Base-by-base conservation (phyloP, 1,284 basidiomycete genomes). In the Golubevia sp. region DNA sequence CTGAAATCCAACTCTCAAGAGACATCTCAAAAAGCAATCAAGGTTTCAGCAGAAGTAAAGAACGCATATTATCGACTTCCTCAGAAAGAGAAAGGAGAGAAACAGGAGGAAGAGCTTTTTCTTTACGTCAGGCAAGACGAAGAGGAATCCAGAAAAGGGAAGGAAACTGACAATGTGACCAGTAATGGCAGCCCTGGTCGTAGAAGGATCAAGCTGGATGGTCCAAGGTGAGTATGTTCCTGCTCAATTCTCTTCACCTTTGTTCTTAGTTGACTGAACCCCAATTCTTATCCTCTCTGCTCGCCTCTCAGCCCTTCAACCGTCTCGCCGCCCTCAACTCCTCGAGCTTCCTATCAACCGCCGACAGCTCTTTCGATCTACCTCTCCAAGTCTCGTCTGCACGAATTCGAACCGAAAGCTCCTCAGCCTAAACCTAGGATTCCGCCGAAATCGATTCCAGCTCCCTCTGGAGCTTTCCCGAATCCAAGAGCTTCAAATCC, bases 11-110 rank as follows among this genome's bases (percentile, higher is more conserved):
- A 69, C 49, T 57, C 68, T 8, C 51, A 51, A 6, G 67, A 71
- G 55, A 68, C 71, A 2, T 64, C 73, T 11, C 61, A 64, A 1
- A 70, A 70, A 44, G 60, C 64, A 11, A 63, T 75, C 5, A 70
- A 70, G 50, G 38, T 69, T 2, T 70, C 73, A 3, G 70, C 70
- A 0, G 71, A 61, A 5, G 64, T 75, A 60, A 75, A 75, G 49
- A 68, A 68, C 0, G 66, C 63, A 15, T 75, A 70, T 59, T 68
- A 70, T 53, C 57, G 68, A 2, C 49, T 75, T 8, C 56, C 62
- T 2, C 68, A 70, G 7, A 66, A 66, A 13, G 38, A 8, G 11
- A 44, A 44, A 44, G 38, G 38, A 18, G 18, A 44, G 18, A 18
- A 44, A 2, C 18, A 8, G 11, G 38, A 18, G 11, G 38, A 44